Evolutionary conservation across 2,329 filamentous ascomycete species (phyloP), one percentile per base, ranked within the genome.

Genomic region (Fusarium odoratissimum): DNA sequence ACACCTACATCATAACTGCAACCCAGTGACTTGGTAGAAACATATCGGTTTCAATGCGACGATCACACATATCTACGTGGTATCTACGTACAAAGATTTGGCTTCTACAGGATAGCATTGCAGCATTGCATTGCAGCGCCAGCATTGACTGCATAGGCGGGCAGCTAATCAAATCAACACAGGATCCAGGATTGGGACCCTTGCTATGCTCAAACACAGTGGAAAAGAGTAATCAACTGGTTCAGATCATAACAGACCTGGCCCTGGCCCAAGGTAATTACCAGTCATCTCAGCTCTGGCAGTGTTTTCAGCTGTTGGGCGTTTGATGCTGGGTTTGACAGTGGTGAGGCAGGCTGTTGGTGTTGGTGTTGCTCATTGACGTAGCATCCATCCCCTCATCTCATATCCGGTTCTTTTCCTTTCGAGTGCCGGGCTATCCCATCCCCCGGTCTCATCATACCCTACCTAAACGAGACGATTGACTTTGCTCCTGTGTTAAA

Each of bases 201-300:
- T 51, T 51, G 67, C 61, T 44, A 76, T 54, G 55, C 64, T 77
- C 75, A 77, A 74, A 76, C 72, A 72, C 64, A 68, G 67, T 64
- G 72, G 75, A 62, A 77, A 65, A 74, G 72, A 60, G 45, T 66
- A 72, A 64, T 73, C 63, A 72, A 45, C 48, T 30, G 28, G 48
- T 35, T 56, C 48, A 55, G 55, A 38, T 44, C 48, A 64, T 59
- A 35, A 40, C 55, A 64, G 61, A 33, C 56, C 52, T 62, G 48
- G 30, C 51, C 64, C 67, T 65, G 60, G 62, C 41, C 40, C 51
- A 51, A 56, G 60, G 41, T 65, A 67, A 73, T 71, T 73, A 51
- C 54, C 51, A 64, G 61, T 62, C 55, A 67, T 73, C 52, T 57
- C 51, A 66, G 37, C 59, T 67, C 38, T 49, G 19, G 21, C 40